Conservation (phyloP, 805 yeast genomes). For the Cyberlindnera bimundalis region DNA sequence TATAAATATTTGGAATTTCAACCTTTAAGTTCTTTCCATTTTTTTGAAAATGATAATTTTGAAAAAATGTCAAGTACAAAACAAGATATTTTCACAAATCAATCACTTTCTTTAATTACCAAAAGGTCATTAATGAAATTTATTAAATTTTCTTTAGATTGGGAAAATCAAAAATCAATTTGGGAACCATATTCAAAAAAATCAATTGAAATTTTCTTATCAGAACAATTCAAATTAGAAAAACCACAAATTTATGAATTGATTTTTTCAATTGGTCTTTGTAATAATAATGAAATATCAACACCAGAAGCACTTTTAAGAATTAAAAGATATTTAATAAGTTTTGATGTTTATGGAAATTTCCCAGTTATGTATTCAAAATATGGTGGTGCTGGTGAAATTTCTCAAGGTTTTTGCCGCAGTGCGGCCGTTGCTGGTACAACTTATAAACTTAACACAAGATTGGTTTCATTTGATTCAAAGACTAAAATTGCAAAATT, state of each 20-base stretch:
- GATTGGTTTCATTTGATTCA: slow-evolving; percentile 62
- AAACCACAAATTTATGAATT: slow-evolving; percentile 77
- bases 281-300: slow-evolving; percentile 54
- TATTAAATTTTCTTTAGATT: slow-evolving; percentile 77
- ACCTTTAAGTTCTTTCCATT: slow-evolving; percentile 82
- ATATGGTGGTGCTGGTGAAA: slow-evolving; percentile 94
- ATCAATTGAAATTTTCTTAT: slow-evolving; percentile 58
- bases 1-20: slow-evolving; percentile 91
- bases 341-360: slow-evolving; percentile 89
- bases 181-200: slow-evolving; percentile 54
- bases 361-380: slow-evolving; percentile 91
- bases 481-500: slow-evolving; percentile 63
- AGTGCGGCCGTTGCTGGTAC: slow-evolving; percentile 98
- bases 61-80: slow-evolving; percentile 83
- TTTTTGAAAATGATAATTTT: slow-evolving; percentile 89
- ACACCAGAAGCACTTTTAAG: slow-evolving; percentile 77
- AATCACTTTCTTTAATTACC: slow-evolving; percentile 65
- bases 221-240: slow-evolving; percentile 64
- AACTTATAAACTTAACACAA: slow-evolving; percentile 78
- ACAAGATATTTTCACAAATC: slow-evolving; percentile 92
- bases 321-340: slow-evolving; percentile 76
- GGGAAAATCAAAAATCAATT: slow-evolving; percentile 54
- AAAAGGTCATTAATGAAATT: slow-evolving; percentile 89
- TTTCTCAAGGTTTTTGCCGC: slow-evolving; percentile 94
- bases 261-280: slow-evolving; percentile 80